Conservation (phyloP, 73 alveolate genomes). For the Symbiodinium pilosum region DNA sequence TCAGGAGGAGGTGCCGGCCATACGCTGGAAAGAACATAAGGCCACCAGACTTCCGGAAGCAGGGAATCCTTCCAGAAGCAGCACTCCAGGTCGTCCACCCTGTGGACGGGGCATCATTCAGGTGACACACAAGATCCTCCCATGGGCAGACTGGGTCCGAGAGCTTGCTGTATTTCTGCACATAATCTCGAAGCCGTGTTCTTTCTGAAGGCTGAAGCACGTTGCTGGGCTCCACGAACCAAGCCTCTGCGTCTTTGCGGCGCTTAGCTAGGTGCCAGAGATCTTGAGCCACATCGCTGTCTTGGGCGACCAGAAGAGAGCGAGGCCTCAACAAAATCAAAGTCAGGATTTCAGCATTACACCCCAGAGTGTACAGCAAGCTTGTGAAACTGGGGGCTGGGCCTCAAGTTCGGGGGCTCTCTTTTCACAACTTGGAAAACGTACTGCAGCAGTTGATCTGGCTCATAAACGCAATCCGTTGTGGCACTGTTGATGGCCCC, state of each 20-base stretch:
- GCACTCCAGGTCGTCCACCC: conserved; percentile 31
- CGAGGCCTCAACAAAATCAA: not conserved
- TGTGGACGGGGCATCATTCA: not conserved
- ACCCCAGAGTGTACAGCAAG: no score
- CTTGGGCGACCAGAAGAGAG: not conserved
- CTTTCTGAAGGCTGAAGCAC: not conserved
- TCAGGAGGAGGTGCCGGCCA: not conserved
- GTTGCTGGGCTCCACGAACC: not conserved
- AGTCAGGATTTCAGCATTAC: no score
- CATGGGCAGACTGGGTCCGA: not conserved
- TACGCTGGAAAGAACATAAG: not conserved
- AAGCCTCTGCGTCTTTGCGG: not conserved
- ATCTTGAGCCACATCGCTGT: not conserved
- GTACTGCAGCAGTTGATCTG: not conserved
- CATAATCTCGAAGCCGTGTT: not conserved
- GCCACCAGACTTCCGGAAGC: not conserved
- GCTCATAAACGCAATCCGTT: not conserved
- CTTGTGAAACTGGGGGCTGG: not conserved
- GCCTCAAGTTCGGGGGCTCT: not conserved
- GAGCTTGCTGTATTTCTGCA: not conserved
- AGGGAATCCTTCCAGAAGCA: not conserved
- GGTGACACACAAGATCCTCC: not conserved
- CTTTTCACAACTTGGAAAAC: not conserved
- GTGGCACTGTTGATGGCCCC: not conserved
- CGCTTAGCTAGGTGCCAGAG: conserved; percentile 14